Base-by-base conservation (phyloP, 2,329 filamentous ascomycete genomes). In the Trichophyton equinum region DNA sequence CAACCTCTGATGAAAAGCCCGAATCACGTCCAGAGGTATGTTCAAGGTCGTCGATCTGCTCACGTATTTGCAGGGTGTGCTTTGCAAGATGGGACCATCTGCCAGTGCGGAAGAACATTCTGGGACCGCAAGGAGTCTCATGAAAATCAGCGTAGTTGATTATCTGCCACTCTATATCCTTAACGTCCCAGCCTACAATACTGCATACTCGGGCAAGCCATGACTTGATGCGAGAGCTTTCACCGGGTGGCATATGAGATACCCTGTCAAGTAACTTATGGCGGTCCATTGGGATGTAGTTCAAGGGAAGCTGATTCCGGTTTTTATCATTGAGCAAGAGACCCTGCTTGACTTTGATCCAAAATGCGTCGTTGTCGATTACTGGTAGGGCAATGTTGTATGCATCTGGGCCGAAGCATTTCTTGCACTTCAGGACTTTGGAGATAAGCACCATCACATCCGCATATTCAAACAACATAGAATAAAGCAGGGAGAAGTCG, bases 151-250 rank as follows among this genome's bases (percentile, higher is more conserved):
- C 15, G 44, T 61, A 60, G 13, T 51, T 60, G 53, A 63, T 38
- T 13, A 63, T 60, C 20, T 63, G 62, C 62, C 62, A 63, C 9
- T 51, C 46, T 13, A 63, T n/a, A 53, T 49, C 36, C 6, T 58
- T 13, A 51, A 58, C 36, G 2, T 57, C 30, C 11, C 61, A 57
- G 15, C 44, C 53, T 30, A 38, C 18, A 18, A 38, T 18, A 1
- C 15, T 9, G 36, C 53, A 57, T 57, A 20, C 15, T 42, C 30
- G 30, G 25, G 7, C 3, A 9, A 57, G 53, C 46, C 46, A 51
- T 9, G 11, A 8, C 13, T 9, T 51, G 20, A 51, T 51, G 2
- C 22, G 11, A 15, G 8, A 22, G 15, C 8, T 11, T 27, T 27
- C 22, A 6, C 25, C 40, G 40, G n/a, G n/a, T 13, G 3, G n/a